A percentile compares a stretch with the other conserved stretches of the same genome.
Conservation (phyloP, 306 rosid genomes). For the Lupinus albus region DNA sequence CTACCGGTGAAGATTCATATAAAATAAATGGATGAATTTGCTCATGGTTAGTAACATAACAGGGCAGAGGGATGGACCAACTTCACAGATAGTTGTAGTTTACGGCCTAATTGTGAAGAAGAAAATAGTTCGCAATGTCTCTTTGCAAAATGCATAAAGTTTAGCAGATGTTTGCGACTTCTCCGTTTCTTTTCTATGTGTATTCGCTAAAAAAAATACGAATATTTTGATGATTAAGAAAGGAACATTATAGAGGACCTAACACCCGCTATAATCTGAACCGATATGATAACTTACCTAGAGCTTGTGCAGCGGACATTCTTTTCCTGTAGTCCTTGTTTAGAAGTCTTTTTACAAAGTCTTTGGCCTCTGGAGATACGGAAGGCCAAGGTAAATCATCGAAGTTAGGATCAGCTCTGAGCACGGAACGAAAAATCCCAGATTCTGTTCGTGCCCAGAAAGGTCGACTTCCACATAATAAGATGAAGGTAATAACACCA, state of each 20-base stretch:
- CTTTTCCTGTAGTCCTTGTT: slow-evolving; percentile 95
- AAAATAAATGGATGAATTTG: too few species aligned
- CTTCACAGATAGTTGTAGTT: too few species aligned
- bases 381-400: slow-evolving; percentile 93
- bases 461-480: slow-evolving; percentile 92
- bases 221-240: slow-evolving; percentile 18
- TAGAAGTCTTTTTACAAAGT: slow-evolving; percentile 92
- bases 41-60: too few species aligned
- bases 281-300: slow-evolving; percentile 59
- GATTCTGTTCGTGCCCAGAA: slow-evolving; percentile 98
- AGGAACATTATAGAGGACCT: slow-evolving; percentile 16
- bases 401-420: slow-evolving; percentile 88
- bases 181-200: too few species aligned
- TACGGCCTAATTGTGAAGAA: too few species aligned
- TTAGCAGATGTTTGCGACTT: too few species aligned
- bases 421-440: slow-evolving; percentile 92
- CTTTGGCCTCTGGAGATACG: slow-evolving; percentile 81
- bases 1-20: too few species aligned
- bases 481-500: slow-evolving; percentile 85
- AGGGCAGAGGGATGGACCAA: too few species aligned
- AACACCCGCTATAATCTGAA: background rate
- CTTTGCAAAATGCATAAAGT: too few species aligned
- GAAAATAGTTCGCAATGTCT: too few species aligned
- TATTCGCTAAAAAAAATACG: background rate
- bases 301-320: slow-evolving; percentile 96